phyloP scores from a whole-genome alignment of 345 rosid species.

The Moringa oleifera region DNA sequence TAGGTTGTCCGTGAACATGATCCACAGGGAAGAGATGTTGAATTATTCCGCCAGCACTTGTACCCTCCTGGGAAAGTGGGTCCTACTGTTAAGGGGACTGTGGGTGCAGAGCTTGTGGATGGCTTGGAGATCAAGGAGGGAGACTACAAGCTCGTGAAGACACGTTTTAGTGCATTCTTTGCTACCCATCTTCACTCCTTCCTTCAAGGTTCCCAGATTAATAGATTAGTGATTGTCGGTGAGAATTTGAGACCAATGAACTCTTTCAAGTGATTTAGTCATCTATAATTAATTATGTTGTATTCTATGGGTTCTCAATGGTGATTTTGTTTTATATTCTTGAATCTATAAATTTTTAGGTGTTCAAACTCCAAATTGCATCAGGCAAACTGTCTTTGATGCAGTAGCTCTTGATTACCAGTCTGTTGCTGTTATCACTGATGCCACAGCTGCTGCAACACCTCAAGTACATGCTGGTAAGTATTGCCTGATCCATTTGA shows the following conservation, averaged over 20 bases:
- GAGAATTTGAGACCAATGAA: constrained; percentile 1
- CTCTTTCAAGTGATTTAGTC: neutral
- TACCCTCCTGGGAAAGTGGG: constrained; percentile 53
- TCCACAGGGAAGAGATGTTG: constrained; percentile 74
- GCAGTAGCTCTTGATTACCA: constrained; percentile 66
- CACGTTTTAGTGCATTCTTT: constrained; percentile 87
- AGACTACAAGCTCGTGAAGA: constrained; percentile 82
- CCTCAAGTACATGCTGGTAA: constrained; percentile 65
- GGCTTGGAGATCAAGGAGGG: constrained; percentile 64
- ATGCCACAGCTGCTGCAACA: constrained; percentile 93
- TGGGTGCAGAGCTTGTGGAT: constrained; percentile 65
- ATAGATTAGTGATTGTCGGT: constrained; percentile 57
- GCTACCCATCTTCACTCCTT: constrained; percentile 65
- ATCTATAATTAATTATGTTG: too few relatives aligned
- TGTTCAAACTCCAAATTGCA: constrained; percentile 83
- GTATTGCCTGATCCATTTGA: neutral
- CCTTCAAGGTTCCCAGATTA: constrained; percentile 46
- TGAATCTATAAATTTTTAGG: constrained; percentile 33
- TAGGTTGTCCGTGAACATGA: constrained; percentile 88
- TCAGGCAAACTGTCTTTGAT: constrained; percentile 86
- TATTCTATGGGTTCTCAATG: too few relatives aligned
- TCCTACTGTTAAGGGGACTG: constrained; percentile 49
- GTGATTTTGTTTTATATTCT: neutral
- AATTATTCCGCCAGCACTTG: constrained; percentile 54
- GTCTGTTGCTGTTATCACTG: constrained; percentile 48